These are phyloP conservation scores for Candida sojae DNA, from an alignment of 1,139 yeast species.

Conservation along the genomic window DNA sequence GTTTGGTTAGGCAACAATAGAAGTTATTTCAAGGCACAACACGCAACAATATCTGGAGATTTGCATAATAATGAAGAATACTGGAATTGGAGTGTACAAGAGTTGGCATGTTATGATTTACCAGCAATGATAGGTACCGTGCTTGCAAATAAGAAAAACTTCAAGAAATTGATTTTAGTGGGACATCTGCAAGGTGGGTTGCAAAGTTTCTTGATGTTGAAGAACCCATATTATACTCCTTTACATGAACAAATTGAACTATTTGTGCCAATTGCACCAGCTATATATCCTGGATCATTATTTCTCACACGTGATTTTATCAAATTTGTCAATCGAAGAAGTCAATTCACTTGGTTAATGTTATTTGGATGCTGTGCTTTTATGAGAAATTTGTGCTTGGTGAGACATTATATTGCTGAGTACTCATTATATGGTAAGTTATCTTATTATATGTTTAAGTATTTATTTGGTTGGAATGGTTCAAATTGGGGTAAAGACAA, in stretches of 20 bases:
- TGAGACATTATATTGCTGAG: slow-evolving; percentile 47
- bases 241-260: slow-evolving; percentile 55
- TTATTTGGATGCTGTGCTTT: slow-evolving; percentile 66
- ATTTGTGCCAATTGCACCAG: slow-evolving; percentile 85
- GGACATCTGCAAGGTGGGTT: slow-evolving; percentile 96
- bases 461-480: slow-evolving; percentile 84
- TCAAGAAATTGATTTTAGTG: slow-evolving; percentile 56
- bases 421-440: slow-evolving; percentile 56
- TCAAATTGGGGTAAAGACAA: slow-evolving; percentile 65
- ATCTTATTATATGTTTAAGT: slow-evolving; percentile 81
- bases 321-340: slow-evolving; percentile 51
- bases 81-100: slow-evolving; percentile 88
- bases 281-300: slow-evolving; percentile 80
- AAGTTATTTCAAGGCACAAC: slow-evolving; percentile 77
- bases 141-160: slow-evolving; percentile 39
- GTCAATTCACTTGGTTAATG: slow-evolving; percentile 36
- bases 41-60: slow-evolving; percentile 40
- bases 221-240: slow-evolving; percentile 30
- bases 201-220: slow-evolving; percentile 66
- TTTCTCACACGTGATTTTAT: slow-evolving; percentile 59
- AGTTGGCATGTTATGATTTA: slow-evolving; percentile 76
- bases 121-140: slow-evolving; percentile 72
- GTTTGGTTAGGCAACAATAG: slow-evolving; percentile 95
- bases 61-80: slow-evolving; percentile 49
- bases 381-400: slow-evolving; percentile 56